Evolutionary conservation across 169 alveolate genomes (phyloP).

Genomic region (Plasmodium fragile): DNA sequence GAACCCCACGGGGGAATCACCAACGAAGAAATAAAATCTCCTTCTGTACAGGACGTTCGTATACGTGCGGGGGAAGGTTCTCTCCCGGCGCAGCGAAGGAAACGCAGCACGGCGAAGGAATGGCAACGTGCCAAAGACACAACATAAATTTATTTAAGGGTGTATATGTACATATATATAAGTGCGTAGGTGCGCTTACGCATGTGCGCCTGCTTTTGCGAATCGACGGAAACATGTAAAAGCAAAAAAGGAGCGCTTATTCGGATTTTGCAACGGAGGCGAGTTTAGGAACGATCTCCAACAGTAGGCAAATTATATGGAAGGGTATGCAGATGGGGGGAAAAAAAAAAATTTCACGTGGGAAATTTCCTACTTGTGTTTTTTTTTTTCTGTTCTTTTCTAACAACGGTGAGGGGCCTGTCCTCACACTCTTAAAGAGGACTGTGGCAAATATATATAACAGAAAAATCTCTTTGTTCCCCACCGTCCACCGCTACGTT

Average conservation of each 20-base stretch:
- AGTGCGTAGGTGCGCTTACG: not conserved
- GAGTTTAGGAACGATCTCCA: not conserved
- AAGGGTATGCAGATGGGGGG: not conserved
- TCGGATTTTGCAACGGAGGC: not conserved
- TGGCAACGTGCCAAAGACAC: not conserved
- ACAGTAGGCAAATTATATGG: not conserved
- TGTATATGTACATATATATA: not conserved
- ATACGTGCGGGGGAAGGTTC: not conserved
- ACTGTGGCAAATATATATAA: not conserved
- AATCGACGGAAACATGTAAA: not conserved
- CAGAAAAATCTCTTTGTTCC: not conserved
- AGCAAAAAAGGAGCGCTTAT: not conserved
- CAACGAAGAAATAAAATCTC: not conserved
- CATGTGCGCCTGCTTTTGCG: not conserved
- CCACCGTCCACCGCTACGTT: not conserved
- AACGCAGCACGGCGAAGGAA: not conserved
- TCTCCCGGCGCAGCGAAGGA: not conserved
- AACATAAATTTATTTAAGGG: not conserved
- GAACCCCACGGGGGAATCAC: not conserved
- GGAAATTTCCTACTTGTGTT: not conserved
- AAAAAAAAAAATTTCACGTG: not conserved
- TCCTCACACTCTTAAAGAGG: not conserved
- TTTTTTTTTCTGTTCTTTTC: too few species aligned
- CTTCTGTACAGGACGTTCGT: not conserved
- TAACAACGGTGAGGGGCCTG: not conserved